phyloP scores from a whole-genome alignment of 2,329 filamentous ascomycete species.

The Thelonectria rubi region DNA sequence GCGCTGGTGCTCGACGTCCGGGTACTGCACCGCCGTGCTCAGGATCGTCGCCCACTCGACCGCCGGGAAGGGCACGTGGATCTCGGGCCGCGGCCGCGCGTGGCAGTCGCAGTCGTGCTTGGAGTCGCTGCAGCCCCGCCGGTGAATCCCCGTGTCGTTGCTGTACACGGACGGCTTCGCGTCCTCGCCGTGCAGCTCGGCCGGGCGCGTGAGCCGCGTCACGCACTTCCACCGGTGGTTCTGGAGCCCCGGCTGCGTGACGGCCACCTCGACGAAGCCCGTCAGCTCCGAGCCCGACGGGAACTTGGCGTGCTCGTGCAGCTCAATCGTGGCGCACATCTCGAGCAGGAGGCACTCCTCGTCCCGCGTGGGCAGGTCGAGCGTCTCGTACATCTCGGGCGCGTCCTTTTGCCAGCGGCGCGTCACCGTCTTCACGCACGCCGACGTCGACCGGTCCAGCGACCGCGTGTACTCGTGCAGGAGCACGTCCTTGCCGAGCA shows the following conservation, averaged over 20 bases:
- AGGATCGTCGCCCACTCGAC: conserved; percentile 67
- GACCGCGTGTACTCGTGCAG: conserved; percentile 68
- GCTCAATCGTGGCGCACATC: conserved; percentile 68
- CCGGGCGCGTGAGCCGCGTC: conserved; percentile 65
- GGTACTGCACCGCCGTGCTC: conserved; percentile 64
- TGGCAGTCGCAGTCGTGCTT: conserved; percentile 62
- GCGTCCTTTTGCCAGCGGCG: conserved; percentile 67
- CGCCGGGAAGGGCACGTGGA: conserved; percentile 66
- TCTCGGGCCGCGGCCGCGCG: conserved; percentile 55
- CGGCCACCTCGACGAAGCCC: conserved; percentile 66
- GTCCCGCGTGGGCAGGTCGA: conserved; percentile 59
- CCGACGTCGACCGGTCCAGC: conserved; percentile 64
- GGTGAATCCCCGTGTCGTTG: conserved; percentile 63
- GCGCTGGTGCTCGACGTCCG: conserved; percentile 53
- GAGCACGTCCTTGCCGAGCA: conserved; percentile 61
- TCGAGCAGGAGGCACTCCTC: conserved; percentile 67
- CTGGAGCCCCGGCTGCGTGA: conserved; percentile 63
- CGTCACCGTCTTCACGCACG: conserved; percentile 62
- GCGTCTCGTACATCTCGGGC: conserved; percentile 62
- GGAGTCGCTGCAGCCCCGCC: conserved; percentile 59
- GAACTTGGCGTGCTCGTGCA: conserved; percentile 66
- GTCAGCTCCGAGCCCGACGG: conserved; percentile 68
- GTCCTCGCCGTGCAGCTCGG: conserved; percentile 61
- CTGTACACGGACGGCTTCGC: conserved; percentile 55
- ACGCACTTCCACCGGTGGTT: conserved; percentile 69